These are phyloP conservation scores for Pythium phragmiticola DNA, from an alignment of 352 stramenopile species.

Conservation along the genomic window DNA sequence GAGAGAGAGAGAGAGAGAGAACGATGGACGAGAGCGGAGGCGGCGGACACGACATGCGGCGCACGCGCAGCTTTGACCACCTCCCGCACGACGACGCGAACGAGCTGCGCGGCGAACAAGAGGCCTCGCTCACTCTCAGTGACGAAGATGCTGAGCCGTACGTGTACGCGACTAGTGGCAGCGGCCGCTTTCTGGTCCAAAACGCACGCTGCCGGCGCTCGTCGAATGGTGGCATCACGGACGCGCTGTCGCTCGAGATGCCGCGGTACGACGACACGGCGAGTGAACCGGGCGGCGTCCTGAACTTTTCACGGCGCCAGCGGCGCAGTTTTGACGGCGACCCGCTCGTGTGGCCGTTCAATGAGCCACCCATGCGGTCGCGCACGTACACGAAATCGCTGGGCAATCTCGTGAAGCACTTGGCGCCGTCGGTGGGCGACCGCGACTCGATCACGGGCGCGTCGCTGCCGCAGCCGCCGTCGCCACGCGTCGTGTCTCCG, in stretches of 20 bases:
- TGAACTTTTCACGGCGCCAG: conserved; percentile 23
- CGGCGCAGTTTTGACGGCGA: conserved; percentile 28
- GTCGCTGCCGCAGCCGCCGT: conserved; percentile 22
- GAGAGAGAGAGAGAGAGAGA: not conserved
- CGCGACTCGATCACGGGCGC: conserved; percentile 13
- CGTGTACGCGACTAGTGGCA: conserved; percentile 1
- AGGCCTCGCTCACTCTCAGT: conserved; percentile 4
- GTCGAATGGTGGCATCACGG: conserved; percentile 28
- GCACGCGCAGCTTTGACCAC: conserved; percentile 47
- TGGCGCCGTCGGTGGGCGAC: conserved; percentile 45
- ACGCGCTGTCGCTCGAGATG: conserved; percentile 47
- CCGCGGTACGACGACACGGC: conserved; percentile 31
- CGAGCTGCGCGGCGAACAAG: conserved; percentile 24
- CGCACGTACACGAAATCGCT: conserved; percentile 80
- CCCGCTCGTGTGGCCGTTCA: conserved; percentile 14
- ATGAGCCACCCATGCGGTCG: conserved; percentile 39
- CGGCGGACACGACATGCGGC: conserved; percentile 32
- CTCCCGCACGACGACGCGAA: conserved; percentile 29
- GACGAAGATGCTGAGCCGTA: conserved; percentile 13
- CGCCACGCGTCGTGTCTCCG: conserved; percentile 40
- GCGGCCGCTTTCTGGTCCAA: not conserved
- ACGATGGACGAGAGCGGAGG: not conserved
- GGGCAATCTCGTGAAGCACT: conserved; percentile 76
- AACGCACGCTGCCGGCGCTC: conserved; percentile 9
- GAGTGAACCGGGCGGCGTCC: conserved; percentile 24